Base-by-base conservation (phyloP, 495 filamentous ascomycete species). In the Darksidea phi region DNA sequence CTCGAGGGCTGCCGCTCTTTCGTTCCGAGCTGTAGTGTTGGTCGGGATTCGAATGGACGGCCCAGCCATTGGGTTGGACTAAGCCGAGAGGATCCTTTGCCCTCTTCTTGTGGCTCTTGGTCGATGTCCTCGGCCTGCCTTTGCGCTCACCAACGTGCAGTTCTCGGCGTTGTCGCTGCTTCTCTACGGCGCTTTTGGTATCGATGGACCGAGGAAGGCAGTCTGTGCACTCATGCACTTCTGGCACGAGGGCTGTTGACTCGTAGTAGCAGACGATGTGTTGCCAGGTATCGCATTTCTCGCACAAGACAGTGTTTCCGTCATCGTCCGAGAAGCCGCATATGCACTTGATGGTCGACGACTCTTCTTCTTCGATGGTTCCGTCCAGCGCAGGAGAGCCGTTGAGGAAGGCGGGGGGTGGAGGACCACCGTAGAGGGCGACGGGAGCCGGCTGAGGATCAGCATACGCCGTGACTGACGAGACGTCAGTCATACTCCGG, bases 291-390 rank as follows among this genome's bases (percentile, higher is more conserved):
- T 96, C 88, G 76, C 94, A 99, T 57, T 77, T 78, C 72, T 99
- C 94, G 81, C 94, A 99, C 75, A 88, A 89, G 56, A 99, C 94
- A 57, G 95, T 99, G 73, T 88, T 90, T 70, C 95, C 94, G 79
- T 99, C 94, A 80, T 97, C 94, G 78, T 96, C 91, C 69, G 83
- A 67, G 71, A 85, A 97, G 69, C 85, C 81, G 76, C 94, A 99
- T 66, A 97, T 92, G 82, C 94, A 99, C 80, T 92, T 95, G 79
- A 99, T 99, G 67, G 88, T 94, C 73, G 93, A 95, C 46, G 89
- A 88, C 72, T 95, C 91, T 74, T 95, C 89, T 64, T 92, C 90
- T 57, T 82, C 80, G 71, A 81, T 76, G 63, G 79, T 74, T 70
- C 74, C 73, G 63, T 78, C 77, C 59, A 82, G 79, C 63, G 78